Base-by-base conservation (phyloP, 1,284 basidiomycete genomes). In the Leccinum insolens region DNA sequence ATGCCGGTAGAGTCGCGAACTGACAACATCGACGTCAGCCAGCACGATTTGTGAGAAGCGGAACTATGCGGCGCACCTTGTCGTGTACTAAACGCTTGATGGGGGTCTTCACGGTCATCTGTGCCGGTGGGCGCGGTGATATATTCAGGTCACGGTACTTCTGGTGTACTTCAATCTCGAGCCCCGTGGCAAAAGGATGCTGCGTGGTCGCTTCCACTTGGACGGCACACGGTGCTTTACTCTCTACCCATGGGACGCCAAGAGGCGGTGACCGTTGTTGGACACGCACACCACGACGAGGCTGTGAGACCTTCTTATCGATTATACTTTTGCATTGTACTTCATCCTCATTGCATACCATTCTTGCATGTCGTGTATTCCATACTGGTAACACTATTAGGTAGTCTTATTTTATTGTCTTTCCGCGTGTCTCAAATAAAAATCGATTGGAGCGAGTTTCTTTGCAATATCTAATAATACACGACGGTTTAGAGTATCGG, bases 161-260 rank as follows among this genome's bases (percentile, higher is more conserved):
- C 37, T 39, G 37, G 37, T 39, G 37, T 39, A 39, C 34, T 37
- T 37, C 34, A 37, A 37, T 41, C 39, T 59, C 64, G 58, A 60
- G 34, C 59, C 64, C 55, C 37, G 44, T 58, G 62, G 61, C 64
- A 58, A 55, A 61, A 28, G 63, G 46, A 37, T 37, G 65, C 34
- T 37, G 62, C 66, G 67, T 65, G 62, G 55, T 62, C 64, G 31
- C 65, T 66, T 65, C 58, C 31, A 14, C 9, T 60, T 28, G 15
- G 7, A 58, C 12, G 49, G 20, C 49, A 3, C 6, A 52, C 49
- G 49, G 49, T 52, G 49, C 49, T 52, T 7, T 7, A 63, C 52
- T 39, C 52, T 39, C 58, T 63, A 68, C 67, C 70, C 65, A 78
- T 77, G 70, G 73, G 78, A 78, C 75, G 75, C 72, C 76, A 58